Evolutionary conservation across 1,284 basidiomycete species (phyloP), one percentile per base, ranked within the genome.

Genomic region (Hemileccinum hortonii): DNA sequence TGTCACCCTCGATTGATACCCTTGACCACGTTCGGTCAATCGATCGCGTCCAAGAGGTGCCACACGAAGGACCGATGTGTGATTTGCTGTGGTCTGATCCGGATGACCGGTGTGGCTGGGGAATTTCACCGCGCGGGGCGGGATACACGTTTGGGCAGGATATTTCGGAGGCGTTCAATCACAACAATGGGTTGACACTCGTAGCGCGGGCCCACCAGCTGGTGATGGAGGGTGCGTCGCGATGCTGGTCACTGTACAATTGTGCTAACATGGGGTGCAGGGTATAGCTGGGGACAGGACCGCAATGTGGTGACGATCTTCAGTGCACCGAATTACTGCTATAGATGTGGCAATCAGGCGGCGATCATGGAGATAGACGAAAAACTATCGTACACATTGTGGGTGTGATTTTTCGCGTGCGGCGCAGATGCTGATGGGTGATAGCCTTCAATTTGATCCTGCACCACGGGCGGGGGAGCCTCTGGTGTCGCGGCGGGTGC

Each of bases 281-380:
- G 87, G 36, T 91, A 88, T 73, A 96, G 94, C 70, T 98, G 96
- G 95, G 94, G 94, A 57, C 96, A 98, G 75, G 96, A 99, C 75
- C 84, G 94, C 70, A 99, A 99, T 69, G 97, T 99, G n/a, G 96
- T 99, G 59, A 99, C 96, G 43, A 98, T 99, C 70, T 99, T 98
- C 79, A 98, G 95, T 59, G 96, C 96, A 63, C 96, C 96, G 44
- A 98, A 98, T 76, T 97, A 97, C 76, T 99, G 97, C 76, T 99
- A 99, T 80, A 84, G 97, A 70, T 99, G 97, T 72, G 96, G 96
- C 51, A 99, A 99, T 74, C 97, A 99, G 71, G 96, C 96, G 44
- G 97, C 97, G 45, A 99, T 99, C 72, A 97, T 99, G 89, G 96
- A 99, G 76, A 98, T 99, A 73, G 96, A 99, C 75, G 97, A 99